Conservation (phyloP, 108 stramenopile genomes). For the Nitzschia sp. region DNA sequence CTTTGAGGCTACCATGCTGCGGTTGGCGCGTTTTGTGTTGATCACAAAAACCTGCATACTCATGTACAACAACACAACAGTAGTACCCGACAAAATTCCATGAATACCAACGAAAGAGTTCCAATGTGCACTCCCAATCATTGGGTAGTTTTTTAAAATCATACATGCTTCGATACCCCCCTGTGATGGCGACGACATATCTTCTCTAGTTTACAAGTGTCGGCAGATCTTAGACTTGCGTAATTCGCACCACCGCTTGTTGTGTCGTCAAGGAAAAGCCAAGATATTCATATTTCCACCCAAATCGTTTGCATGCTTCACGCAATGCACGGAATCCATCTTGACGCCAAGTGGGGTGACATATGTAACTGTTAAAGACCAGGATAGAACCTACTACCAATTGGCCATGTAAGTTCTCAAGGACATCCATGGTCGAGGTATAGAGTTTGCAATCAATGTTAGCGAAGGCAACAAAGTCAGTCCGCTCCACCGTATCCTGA, state of each 20-base stretch:
- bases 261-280: conserved; percentile 79
- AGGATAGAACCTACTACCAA: conserved; percentile 78
- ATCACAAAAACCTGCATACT: too few relatives aligned
- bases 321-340: conserved; percentile 85
- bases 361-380: conserved; percentile 83
- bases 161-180: too few relatives aligned
- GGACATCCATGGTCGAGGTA: conserved; percentile 69
- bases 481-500: conserved; percentile 1
- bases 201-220: too few relatives aligned
- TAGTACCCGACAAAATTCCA: too few relatives aligned
- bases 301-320: conserved; percentile 85
- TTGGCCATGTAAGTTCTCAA: conserved; percentile 74
- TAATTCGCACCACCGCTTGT: conserved; percentile 78
- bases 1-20: too few relatives aligned
- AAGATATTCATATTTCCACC: conserved; percentile 86
- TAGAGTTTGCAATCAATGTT: conserved; percentile 90
- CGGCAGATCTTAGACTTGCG: background rate
- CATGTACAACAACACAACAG: too few relatives aligned
- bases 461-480: conserved; percentile 70
- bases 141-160: too few relatives aligned
- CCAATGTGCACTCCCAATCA: too few relatives aligned
- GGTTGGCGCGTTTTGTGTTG: too few relatives aligned
- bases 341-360: conserved; percentile 83
- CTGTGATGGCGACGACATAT: too few relatives aligned
- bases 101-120: too few relatives aligned